Conservation (phyloP, 805 yeast genomes). For the Starmerella cellae region DNA sequence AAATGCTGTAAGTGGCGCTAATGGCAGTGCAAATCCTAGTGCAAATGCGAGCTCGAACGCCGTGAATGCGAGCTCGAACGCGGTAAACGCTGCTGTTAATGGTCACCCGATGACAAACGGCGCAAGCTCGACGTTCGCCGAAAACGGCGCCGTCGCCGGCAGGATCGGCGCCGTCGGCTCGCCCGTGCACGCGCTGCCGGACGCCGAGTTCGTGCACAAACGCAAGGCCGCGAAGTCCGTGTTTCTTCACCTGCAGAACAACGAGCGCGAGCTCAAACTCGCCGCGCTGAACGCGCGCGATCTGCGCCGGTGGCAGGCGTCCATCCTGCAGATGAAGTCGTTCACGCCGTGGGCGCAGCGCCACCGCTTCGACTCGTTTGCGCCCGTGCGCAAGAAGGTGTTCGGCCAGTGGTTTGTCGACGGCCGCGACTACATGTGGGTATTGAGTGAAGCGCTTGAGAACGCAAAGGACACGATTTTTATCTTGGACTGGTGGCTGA, state of each 20-base stretch:
- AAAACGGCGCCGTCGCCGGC: too few relatives aligned
- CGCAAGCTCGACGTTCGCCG: background rate
- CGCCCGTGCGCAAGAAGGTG: slow-evolving; percentile 75
- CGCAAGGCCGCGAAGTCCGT: slow-evolving; percentile 14
- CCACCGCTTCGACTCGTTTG: slow-evolving; percentile 78
- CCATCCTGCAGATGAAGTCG: slow-evolving; percentile 52
- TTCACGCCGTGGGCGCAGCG: slow-evolving; percentile 57
- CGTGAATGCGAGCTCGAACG: too few relatives aligned
- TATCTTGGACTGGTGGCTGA: slow-evolving; percentile 97
- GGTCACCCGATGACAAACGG: background rate
- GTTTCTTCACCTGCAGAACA: slow-evolving; percentile 25
- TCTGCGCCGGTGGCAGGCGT: slow-evolving; percentile 65
- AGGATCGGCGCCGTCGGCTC: background rate
- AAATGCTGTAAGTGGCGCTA: too few relatives aligned
- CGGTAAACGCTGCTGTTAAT: too few relatives aligned
- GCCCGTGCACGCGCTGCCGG: slow-evolving; percentile 6
- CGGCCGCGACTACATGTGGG: slow-evolving; percentile 94
- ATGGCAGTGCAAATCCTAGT: too few relatives aligned
- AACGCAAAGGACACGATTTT: slow-evolving; percentile 88
- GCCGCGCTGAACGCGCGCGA: slow-evolving; percentile 69
- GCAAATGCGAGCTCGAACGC: too few relatives aligned
- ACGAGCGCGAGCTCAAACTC: slow-evolving; percentile 33
- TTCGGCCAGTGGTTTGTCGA: slow-evolving; percentile 97
- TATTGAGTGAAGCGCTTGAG: slow-evolving; percentile 78
- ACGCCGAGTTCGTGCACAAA: slow-evolving; percentile 3